These are phyloP conservation scores for Albifimbria verrucaria DNA, from an alignment of 2,329 filamentous ascomycete genomes.

Conservation along the genomic window DNA sequence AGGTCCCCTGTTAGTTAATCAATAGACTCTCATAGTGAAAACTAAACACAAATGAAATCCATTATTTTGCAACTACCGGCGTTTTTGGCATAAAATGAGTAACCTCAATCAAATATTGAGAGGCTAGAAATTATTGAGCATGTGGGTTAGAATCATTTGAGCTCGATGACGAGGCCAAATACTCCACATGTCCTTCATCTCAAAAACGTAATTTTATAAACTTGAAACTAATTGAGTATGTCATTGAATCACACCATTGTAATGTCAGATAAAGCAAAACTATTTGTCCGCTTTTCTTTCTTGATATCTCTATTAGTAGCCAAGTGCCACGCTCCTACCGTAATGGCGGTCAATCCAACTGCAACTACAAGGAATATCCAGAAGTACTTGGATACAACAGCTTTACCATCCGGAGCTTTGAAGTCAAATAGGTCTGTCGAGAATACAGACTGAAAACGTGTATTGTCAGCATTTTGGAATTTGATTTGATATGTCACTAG, in stretches of 20 bases:
- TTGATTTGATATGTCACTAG: background rate
- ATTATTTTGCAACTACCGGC: too few relatives aligned
- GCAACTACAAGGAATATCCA: constrained; percentile 7
- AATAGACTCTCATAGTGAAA: too few relatives aligned
- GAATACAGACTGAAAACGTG: constrained; percentile 4
- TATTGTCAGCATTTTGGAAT: background rate
- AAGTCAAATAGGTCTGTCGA: constrained; percentile 8
- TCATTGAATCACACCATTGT: background rate
- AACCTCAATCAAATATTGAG: too few relatives aligned
- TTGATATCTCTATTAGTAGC: background rate
- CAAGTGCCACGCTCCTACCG: constrained; percentile 3
- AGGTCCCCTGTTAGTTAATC: too few relatives aligned
- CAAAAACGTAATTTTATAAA: too few relatives aligned
- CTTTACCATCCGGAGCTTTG: background rate
- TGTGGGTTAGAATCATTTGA: too few relatives aligned
- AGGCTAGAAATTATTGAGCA: too few relatives aligned
- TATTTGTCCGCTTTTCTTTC: background rate
- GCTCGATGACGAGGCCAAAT: too few relatives aligned
- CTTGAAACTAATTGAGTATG: too few relatives aligned
- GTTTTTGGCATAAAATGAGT: too few relatives aligned
- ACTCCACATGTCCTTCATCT: too few relatives aligned
- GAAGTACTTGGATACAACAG: constrained; percentile 6
- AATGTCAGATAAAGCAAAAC: background rate
- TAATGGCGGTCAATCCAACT: constrained; percentile 1
- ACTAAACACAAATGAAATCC: too few relatives aligned